Percentiles rank a stretch among this genome's conserved stretches.
Evolutionary conservation across 2,329 filamentous ascomycete genomes (phyloP).

Genomic region (Cladosporium sp.): DNA sequence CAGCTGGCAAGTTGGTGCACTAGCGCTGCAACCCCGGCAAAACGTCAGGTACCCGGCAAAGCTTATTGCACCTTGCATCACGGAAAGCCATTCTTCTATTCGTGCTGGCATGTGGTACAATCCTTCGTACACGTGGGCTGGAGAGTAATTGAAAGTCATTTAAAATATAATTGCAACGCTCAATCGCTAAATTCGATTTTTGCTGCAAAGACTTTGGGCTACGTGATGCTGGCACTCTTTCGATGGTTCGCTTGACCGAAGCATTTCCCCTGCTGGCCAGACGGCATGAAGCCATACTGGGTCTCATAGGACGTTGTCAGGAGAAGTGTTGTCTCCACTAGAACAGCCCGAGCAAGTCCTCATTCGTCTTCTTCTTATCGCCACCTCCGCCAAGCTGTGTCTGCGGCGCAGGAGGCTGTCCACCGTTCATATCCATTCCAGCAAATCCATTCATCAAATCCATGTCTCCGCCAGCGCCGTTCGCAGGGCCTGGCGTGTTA

Average conservation of each 20-base stretch:
- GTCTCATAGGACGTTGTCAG: not conserved
- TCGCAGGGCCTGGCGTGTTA: slow-evolving; percentile 24
- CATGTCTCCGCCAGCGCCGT: slow-evolving; percentile 21
- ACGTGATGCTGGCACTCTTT: no score
- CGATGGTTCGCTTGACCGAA: not conserved
- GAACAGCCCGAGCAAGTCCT: slow-evolving; percentile 55
- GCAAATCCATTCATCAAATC: slow-evolving; percentile 76
- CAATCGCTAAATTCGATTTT: slow-evolving; percentile 1
- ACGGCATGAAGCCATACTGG: not conserved
- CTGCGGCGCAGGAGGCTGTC: slow-evolving; percentile 61
- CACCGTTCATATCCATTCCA: slow-evolving; percentile 68
- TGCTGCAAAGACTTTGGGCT: not conserved
- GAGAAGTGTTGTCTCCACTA: slow-evolving; percentile 22
- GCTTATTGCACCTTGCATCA: slow-evolving; percentile 2
- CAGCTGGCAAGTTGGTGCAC: slow-evolving; percentile 6
- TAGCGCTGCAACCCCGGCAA: not conserved
- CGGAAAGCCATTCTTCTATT: not conserved
- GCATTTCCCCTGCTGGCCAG: not conserved
- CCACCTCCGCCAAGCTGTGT: slow-evolving; percentile 48
- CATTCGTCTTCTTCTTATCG: slow-evolving; percentile 49
- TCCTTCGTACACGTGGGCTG: not conserved
- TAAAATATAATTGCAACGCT: not conserved
- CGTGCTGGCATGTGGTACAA: slow-evolving; percentile 4
- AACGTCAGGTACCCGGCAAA: slow-evolving; percentile 4
- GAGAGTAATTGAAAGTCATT: not conserved